Base-by-base conservation (phyloP, 768 basidiomycete species). In the Xanthoconium stramineum region DNA sequence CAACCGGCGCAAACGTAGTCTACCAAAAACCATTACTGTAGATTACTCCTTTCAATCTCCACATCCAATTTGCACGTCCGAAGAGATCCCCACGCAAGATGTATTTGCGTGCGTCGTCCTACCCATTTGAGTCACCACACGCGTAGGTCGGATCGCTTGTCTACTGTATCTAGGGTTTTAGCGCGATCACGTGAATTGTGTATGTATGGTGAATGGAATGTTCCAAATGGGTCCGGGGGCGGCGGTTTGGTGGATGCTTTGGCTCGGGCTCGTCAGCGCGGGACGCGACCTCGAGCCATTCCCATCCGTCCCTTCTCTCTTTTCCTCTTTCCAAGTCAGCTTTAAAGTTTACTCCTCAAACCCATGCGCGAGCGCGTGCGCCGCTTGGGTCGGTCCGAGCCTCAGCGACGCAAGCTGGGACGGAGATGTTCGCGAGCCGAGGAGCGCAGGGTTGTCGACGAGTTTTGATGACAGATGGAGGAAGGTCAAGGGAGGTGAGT, bases 221-320 rank as follows among this genome's bases (percentile, higher is more conserved):
- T 70, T 72, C 69, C 71, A 69, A 72, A 72, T 65, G 35, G 47
- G 69, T 62, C 64, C 56, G 50, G 53, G 58, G 67, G 67, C 10
- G 59, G 51, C 58, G 40, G 28, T 57, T 59, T 52, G 53, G 57
- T 60, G 55, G 42, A 47, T 58, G 37, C 55, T 55, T 71, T 67
- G 56, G 59, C 56, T 63, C 36, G 57, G 57, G 56, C 64, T 64
- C 51, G 67, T 71, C 67, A 68, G 71, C 71, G 71, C 71, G 63
- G 71, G 71, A 74, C 71, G 72, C 71, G 71, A 71, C 69, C 59
- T 56, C 45, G 64, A 58, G 55, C 45, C 32, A 47, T 56, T 54
- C 52, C 49, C 56, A 60, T 52, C 51, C 47, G 32, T 61, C 45
- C 32, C 50, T 51, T 56, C 38, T 19, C 57, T 49, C 52, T 49